Evolutionary conservation across 2,329 filamentous ascomycete genomes (phyloP).

Genomic region (Neopestalotiopsis rosae): DNA sequence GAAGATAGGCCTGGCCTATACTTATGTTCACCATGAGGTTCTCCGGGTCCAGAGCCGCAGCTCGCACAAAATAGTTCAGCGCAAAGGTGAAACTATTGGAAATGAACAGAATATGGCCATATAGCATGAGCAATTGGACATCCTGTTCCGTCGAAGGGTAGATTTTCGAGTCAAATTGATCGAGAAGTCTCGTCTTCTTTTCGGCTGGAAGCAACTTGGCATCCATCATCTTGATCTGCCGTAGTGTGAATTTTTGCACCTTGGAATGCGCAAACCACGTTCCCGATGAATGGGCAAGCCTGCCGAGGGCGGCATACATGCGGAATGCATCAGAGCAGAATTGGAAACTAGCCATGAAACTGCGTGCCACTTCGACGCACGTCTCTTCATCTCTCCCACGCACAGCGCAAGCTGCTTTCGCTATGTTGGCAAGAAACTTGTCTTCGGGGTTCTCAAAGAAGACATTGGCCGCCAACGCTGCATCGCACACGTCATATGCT

Average conservation of each 20-base stretch:
- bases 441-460: slow-evolving; percentile 75
- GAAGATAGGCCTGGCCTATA: slow-evolving; percentile 83
- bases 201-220: slow-evolving; percentile 61
- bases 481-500: slow-evolving; percentile 80
- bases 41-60: slow-evolving; percentile 73
- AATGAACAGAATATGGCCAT: slow-evolving; percentile 86
- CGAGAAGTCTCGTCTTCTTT: slow-evolving; percentile 41
- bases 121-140: slow-evolving; percentile 82
- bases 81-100: slow-evolving; percentile 85
- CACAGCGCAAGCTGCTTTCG: slow-evolving; percentile 87
- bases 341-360: slow-evolving; percentile 82
- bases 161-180: slow-evolving; percentile 34
- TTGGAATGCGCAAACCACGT: slow-evolving; percentile 81
- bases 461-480: slow-evolving; percentile 79
- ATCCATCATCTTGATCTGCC: slow-evolving; percentile 91
- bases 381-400: slow-evolving; percentile 80
- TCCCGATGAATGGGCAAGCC: slow-evolving; percentile 74
- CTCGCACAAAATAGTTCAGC: slow-evolving; percentile 86
- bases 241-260: slow-evolving; percentile 87
- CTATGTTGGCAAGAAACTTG: slow-evolving; percentile 75
- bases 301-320: slow-evolving; percentile 79
- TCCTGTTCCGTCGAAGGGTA: slow-evolving; percentile 64
- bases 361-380: slow-evolving; percentile 74
- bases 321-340: slow-evolving; percentile 84
- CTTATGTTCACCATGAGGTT: slow-evolving; percentile 83